Conservation (phyloP, 768 basidiomycete species). For the Sistotremastrum niveocremeum region DNA sequence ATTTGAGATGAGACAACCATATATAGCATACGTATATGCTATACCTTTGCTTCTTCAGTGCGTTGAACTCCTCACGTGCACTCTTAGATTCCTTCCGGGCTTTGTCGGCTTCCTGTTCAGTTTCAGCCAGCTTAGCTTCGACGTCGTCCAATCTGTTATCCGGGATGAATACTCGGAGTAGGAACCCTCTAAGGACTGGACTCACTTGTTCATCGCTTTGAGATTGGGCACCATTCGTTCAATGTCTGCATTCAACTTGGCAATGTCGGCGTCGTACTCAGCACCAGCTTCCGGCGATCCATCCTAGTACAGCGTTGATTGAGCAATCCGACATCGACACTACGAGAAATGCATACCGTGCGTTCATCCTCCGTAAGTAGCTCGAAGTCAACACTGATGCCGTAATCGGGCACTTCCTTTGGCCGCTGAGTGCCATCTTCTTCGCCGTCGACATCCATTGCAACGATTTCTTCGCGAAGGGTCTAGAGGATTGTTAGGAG, state of each 20-base stretch:
- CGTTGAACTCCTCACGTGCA: constrained; percentile 87
- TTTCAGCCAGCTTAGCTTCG: constrained; percentile 71
- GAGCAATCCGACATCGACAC: neutral
- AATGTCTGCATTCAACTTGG: constrained; percentile 64
- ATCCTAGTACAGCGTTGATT: constrained; percentile 24
- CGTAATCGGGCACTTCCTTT: constrained; percentile 64
- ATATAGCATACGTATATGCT: constrained; percentile 5
- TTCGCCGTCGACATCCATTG: constrained; percentile 88
- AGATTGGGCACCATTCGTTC: constrained; percentile 92
- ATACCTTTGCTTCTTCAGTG: constrained; percentile 70
- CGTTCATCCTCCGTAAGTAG: constrained; percentile 62
- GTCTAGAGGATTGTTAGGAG: constrained; percentile 32
- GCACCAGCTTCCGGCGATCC: constrained; percentile 50
- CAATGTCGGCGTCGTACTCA: constrained; percentile 60
- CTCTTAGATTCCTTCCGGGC: constrained; percentile 79
- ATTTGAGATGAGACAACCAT: neutral
- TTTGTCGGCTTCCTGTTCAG: constrained; percentile 86
- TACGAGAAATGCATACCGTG: constrained; percentile 28
- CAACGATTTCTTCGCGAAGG: constrained; percentile 60
- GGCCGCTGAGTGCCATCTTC: constrained; percentile 69
- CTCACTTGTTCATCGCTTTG: constrained; percentile 86
- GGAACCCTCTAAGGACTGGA: neutral
- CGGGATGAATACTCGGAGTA: neutral
- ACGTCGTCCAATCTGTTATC: constrained; percentile 66
- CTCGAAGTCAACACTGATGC: constrained; percentile 80